Conservation (phyloP, 352 stramenopile species). For the Globisporangium paroecandrum region DNA sequence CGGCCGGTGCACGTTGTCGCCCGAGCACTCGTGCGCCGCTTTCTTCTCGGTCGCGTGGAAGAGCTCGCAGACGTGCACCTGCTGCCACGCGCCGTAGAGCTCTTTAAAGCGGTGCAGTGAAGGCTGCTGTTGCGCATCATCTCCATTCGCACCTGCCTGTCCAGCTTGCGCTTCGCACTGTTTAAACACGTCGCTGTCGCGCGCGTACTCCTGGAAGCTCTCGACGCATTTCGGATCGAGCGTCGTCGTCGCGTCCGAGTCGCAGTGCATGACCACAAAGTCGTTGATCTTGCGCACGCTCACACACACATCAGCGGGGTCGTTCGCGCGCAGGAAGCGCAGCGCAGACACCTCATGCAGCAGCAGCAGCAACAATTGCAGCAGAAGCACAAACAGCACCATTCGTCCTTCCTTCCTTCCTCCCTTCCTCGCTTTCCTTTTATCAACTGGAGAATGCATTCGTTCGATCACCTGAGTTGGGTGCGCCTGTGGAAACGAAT, state of each 20-base stretch:
- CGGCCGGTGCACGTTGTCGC: slow-evolving; percentile 31
- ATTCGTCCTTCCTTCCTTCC: not conserved
- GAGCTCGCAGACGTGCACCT: slow-evolving; percentile 35
- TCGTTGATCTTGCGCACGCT: slow-evolving; percentile 41
- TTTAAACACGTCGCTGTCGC: slow-evolving; percentile 34
- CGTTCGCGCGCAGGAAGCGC: not conserved
- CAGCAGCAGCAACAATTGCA: not conserved
- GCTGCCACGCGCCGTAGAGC: slow-evolving; percentile 47
- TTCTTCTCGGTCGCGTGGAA: slow-evolving; percentile 53
- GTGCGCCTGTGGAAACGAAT: not conserved
- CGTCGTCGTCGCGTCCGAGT: slow-evolving; percentile 3
- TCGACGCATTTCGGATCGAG: slow-evolving; percentile 32
- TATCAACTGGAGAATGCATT: not conserved
- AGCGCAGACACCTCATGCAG: not conserved
- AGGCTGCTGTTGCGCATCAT: not conserved
- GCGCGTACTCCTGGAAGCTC: slow-evolving; percentile 53
- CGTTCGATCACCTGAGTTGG: not conserved
- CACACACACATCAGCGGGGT: slow-evolving; percentile 24
- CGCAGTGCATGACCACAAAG: slow-evolving; percentile 39
- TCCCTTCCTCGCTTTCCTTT: not conserved
- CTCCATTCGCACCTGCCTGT: not conserved
- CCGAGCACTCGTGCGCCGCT: slow-evolving; percentile 41
- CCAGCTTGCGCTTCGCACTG: slow-evolving; percentile 27
- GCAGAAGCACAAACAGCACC: not conserved
- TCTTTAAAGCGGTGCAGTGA: slow-evolving; percentile 28